Conservation (phyloP, 495 filamentous ascomycete genomes). For the Parathielavia appendiculata region DNA sequence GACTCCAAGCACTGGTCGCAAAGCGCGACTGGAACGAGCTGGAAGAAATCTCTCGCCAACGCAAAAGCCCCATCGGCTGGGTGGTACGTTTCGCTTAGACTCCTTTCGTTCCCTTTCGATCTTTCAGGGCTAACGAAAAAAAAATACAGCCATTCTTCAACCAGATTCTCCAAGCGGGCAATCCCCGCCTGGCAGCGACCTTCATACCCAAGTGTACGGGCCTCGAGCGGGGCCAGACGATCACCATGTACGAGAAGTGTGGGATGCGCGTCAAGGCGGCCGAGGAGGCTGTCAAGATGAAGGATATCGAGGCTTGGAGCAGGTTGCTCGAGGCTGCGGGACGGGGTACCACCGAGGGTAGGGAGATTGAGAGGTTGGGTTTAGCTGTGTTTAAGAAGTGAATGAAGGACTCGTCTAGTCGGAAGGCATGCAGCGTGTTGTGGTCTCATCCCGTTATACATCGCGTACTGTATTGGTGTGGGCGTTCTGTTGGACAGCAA, state of each 20-base stretch:
- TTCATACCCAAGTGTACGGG: constrained; percentile 84
- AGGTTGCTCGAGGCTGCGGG: constrained; percentile 46
- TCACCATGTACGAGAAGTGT: constrained; percentile 96
- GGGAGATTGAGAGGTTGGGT: constrained; percentile 46
- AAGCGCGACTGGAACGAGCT: constrained; percentile 88
- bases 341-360: constrained; percentile 37
- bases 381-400: constrained; percentile 41
- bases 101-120: not conserved
- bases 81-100: constrained; percentile 52
- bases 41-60: constrained; percentile 68
- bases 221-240: constrained; percentile 54
- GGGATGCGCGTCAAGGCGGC: constrained; percentile 85
- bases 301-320: constrained; percentile 60
- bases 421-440: too few species aligned
- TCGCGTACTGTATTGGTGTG: too few species aligned
- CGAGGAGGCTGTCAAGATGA: constrained; percentile 81
- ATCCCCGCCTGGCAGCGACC: constrained; percentile 72
- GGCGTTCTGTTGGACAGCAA: too few species aligned
- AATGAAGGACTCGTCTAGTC: not conserved
- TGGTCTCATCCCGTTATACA: too few species aligned
- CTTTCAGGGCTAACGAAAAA: not conserved
- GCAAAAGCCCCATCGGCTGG: constrained; percentile 94
- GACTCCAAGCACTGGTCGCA: constrained; percentile 80
- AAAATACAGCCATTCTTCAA: constrained; percentile 76
- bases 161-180: constrained; percentile 80